phyloP scores from a whole-genome alignment of 1,284 basidiomycete genomes.

The Polyporus tsugae region DNA sequence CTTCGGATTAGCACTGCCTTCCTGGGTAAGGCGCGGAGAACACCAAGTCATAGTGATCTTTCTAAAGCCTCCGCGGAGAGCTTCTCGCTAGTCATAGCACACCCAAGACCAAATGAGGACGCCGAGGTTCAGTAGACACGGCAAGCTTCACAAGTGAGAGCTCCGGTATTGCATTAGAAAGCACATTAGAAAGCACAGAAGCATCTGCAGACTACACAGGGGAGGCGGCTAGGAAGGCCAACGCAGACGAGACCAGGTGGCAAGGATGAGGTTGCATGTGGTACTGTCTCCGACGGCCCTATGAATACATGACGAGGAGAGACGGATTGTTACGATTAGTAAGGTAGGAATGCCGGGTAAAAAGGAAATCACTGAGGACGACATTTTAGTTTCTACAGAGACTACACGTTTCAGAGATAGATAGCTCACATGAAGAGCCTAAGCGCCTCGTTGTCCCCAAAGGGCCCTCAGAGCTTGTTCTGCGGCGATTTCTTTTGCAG shows the following conservation, averaged over 20 bases:
- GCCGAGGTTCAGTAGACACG: constrained; percentile 6
- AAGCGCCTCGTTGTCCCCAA: constrained; percentile 18
- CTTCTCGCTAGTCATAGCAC: constrained; percentile 23
- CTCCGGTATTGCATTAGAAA: constrained; percentile 24
- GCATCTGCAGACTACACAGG: constrained; percentile 32
- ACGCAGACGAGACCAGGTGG: constrained; percentile 15
- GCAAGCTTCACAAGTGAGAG: constrained; percentile 16
- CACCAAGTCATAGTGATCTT: constrained; percentile 21
- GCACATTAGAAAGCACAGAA: constrained; percentile 27
- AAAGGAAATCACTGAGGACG: not conserved
- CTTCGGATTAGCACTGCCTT: constrained; percentile 29
- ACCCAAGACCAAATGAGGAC: constrained; percentile 10
- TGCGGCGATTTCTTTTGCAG: constrained; percentile 26
- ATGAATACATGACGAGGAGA: constrained; percentile 16
- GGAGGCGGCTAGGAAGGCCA: constrained; percentile 21
- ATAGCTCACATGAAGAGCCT: constrained; percentile 6
- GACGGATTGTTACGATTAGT: not conserved
- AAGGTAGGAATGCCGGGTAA: not conserved
- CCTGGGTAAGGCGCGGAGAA: constrained; percentile 24
- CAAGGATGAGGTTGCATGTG: not conserved
- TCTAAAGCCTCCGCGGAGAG: constrained; percentile 22
- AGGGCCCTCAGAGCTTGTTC: constrained; percentile 26
- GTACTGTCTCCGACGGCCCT: constrained; percentile 17
- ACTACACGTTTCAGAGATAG: not conserved
- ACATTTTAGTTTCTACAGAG: not conserved